Base-by-base conservation (phyloP, 306 rosid genomes). In the Lagenaria siceraria region DNA sequence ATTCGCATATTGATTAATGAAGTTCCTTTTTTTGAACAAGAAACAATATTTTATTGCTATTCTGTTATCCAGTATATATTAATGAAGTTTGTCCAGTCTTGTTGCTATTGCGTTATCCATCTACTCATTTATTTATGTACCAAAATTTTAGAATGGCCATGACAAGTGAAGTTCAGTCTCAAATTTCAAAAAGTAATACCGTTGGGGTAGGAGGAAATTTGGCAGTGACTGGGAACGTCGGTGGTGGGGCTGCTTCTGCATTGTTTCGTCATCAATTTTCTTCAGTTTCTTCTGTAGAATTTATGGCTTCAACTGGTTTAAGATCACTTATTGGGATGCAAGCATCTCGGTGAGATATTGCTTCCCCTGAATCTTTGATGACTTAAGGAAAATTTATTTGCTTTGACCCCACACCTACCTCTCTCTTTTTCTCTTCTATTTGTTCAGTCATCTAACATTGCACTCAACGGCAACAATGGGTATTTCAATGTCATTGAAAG, bases 381-480 rank as follows among this genome's bases (percentile, higher is more conserved):
- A 77, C 27, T 29, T 60, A 38, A 19, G 61, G 42, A 73, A 73
- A 73, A 49, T 24, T 25, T 43, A 7, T 43, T 51, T 21, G 40
- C 62, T 51, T 48, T 73, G 33, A 73, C 27, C 13, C 58, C 77
- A 72, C 46, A 14, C 24, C 29, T 71, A 14, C 42, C 58, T 5
- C 19, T 24, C 55, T 27, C 53, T 62, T 78, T 73, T 63, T 77
- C 75, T 10, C 8, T 66, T 10, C n/a, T 21, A 42, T 68, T 68
- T 42, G 78, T 81, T 64, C 89, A 94, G 99, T 62, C 83, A 84
- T 64, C 61, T 92, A 18, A 89, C 97, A n/a, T 75, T 77, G 51
- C 97, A 95, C 82, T 92, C 97, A 48, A 80, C 90, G 78, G 99
- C 99, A 77, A 90, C 97, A 66, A 83, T 85, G 85, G 97, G 93